phyloP scores from a whole-genome alignment of 2,329 filamentous ascomycete genomes.

The Pseudocercospora fijiensis region DNA sequence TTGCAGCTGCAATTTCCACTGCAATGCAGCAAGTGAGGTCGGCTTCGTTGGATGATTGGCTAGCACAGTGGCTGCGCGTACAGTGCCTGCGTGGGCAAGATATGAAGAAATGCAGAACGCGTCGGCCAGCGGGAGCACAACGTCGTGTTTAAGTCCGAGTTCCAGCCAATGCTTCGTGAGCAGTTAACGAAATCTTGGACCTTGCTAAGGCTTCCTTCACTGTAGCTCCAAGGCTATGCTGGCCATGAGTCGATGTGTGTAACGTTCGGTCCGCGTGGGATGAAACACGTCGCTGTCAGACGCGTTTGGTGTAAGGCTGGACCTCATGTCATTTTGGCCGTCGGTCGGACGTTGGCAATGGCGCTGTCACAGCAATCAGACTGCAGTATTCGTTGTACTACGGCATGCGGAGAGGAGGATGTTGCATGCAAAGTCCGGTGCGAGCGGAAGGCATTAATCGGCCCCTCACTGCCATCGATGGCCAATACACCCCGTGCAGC shows the following conservation, averaged over 20 bases:
- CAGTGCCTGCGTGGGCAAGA: not conserved
- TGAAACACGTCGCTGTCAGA: not conserved
- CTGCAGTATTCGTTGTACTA: not conserved
- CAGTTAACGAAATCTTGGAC: not conserved
- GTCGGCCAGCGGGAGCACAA: not conserved
- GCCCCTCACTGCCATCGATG: not conserved
- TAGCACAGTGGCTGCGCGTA: not conserved
- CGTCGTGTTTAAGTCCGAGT: not conserved
- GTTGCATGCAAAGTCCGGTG: not conserved
- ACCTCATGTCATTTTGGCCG: not conserved
- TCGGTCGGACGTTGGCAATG: not conserved
- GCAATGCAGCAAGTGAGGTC: not conserved
- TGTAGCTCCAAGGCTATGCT: conserved; percentile 1
- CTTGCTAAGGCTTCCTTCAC: not conserved
- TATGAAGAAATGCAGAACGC: not conserved
- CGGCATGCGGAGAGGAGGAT: not conserved
- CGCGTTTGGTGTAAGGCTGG: not conserved
- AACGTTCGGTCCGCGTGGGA: not conserved
- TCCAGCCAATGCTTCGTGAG: not conserved
- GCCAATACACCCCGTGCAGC: not conserved
- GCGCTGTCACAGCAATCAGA: not conserved
- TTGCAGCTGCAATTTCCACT: not conserved
- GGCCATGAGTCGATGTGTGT: conserved; percentile 4
- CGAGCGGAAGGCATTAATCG: not conserved
- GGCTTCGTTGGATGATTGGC: conserved; percentile 5